Evolutionary conservation across 352 stramenopile species (phyloP), one percentile per base, ranked within the genome.

Genomic region (Pythium brachiatum): DNA sequence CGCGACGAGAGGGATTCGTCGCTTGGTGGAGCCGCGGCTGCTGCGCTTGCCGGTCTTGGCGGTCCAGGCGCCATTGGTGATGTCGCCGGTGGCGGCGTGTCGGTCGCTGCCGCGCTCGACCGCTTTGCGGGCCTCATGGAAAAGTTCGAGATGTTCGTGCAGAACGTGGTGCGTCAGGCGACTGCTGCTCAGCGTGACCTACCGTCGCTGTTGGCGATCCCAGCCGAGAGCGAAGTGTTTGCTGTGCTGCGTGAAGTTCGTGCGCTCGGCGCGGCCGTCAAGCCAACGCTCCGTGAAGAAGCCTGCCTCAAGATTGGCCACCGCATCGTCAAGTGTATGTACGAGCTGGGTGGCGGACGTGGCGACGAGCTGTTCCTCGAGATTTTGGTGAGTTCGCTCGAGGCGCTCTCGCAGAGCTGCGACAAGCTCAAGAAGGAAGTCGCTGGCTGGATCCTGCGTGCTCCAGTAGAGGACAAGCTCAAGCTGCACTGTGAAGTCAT

Each of bases 241-340:
- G 78, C 77, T 3, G 75, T 95, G 38, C 54, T 95, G 8, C 81
- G 84, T 36, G 86, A 93, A 70, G 81, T 95, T 15, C 84, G 84
- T 41, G 79, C 82, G 39, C 72, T 94, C 44, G 84, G 83, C 20
- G 69, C 74, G 8, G 84, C 78, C 44, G 86, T 95, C n/a, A 90
- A 91, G 68, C 80, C 83, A 23, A 66, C 72, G 5, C 65, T 92
- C 12, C 81, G 89, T 18, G 89, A 96, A 68, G 95, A 99, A 73
- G 88, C 92, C 18, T 93, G 93, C 26, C 77, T 99, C n/a, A 97
- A 93, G 71, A 98, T 99, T 66, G 93, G 92, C 1, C 95, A 99
- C 67, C 86, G 83, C 23, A 97, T 99, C 56, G 98, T 99, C 63
- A 99, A 99, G 78, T 95, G 95, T 53, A 90, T 99, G 66, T 99